Evolutionary conservation across 2,329 filamentous ascomycete genomes (phyloP).

Genomic region (Dothideomycetidae sp.): DNA sequence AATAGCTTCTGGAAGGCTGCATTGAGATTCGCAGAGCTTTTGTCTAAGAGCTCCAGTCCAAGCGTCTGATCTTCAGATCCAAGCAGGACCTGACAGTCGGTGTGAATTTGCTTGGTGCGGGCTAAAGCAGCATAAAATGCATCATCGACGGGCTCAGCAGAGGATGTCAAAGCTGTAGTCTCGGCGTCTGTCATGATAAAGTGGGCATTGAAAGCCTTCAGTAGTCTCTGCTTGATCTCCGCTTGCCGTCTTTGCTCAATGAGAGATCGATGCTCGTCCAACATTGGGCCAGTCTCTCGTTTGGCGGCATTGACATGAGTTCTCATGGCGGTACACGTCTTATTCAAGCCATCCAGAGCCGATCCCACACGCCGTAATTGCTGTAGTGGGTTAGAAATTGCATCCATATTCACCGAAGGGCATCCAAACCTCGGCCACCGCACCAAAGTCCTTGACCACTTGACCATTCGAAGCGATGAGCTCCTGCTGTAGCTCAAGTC

Average conservation of each 20-base stretch:
- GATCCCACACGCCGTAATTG: constrained; percentile 75
- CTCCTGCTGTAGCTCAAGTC: constrained; percentile 76
- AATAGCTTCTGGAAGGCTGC: constrained; percentile 90
- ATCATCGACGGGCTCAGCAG: constrained; percentile 70
- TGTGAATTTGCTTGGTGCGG: constrained; percentile 73
- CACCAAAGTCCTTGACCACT: constrained; percentile 75
- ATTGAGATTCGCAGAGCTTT: constrained; percentile 75
- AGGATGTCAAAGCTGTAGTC: constrained; percentile 57
- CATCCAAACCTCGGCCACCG: constrained; percentile 64
- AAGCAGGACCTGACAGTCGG: constrained; percentile 76
- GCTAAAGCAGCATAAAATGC: constrained; percentile 64
- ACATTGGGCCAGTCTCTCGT: constrained; percentile 55
- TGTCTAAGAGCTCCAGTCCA: constrained; percentile 81
- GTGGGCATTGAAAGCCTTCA: constrained; percentile 63
- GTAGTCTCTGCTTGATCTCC: constrained; percentile 64
- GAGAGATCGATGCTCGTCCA: constrained; percentile 63
- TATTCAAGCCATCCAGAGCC: constrained; percentile 65
- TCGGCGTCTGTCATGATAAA: constrained; percentile 80
- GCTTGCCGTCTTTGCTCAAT: constrained; percentile 58
- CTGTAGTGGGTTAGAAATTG: too few species aligned
- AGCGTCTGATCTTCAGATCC: constrained; percentile 81
- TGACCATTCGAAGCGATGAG: constrained; percentile 86
- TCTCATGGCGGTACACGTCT: constrained; percentile 67
- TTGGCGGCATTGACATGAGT: constrained; percentile 62
- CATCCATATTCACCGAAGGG: too few species aligned